A percentile compares a stretch with the other conserved stretches of the same genome.
phyloP scores from a whole-genome alignment of 2,329 filamentous ascomycete genomes.

The Colletotrichum sp. region DNA sequence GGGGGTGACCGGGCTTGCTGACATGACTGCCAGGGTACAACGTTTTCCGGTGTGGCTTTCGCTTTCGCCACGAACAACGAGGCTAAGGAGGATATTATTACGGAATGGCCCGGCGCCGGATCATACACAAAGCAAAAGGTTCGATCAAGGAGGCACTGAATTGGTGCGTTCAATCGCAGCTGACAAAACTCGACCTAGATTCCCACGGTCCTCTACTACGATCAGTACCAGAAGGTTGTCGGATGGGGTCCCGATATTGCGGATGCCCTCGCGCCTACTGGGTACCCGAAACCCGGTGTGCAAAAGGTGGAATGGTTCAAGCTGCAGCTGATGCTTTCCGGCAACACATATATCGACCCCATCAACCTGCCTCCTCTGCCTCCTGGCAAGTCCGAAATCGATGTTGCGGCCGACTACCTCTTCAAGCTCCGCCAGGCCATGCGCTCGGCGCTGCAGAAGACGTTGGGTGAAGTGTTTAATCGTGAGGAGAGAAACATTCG shows the following conservation, averaged over 20 bases:
- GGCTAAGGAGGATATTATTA: constrained; percentile 98
- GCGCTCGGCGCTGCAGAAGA: constrained; percentile 95
- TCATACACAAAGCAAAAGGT: constrained; percentile 99
- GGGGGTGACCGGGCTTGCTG: neutral
- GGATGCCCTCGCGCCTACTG: constrained; percentile 93
- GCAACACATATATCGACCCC: constrained; percentile 98
- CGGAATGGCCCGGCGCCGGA: constrained; percentile 97
- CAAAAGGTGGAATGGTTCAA: constrained; percentile 99
- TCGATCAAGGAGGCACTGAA: constrained; percentile 18
- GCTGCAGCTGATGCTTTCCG: constrained; percentile 96
- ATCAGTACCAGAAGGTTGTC: constrained; percentile 99
- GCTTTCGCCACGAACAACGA: constrained; percentile 98
- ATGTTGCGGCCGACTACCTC: constrained; percentile 98
- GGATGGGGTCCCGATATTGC: constrained; percentile 99
- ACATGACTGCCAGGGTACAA: constrained; percentile 73
- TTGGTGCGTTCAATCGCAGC: neutral
- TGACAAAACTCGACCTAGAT: constrained; percentile 65
- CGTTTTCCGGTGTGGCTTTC: constrained; percentile 96
- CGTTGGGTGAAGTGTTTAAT: constrained; percentile 95
- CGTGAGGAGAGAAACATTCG: constrained; percentile 97
- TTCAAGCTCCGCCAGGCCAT: constrained; percentile 98
- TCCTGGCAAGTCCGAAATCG: constrained; percentile 97
- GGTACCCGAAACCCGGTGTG: constrained; percentile 96
- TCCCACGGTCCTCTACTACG: constrained; percentile 98
- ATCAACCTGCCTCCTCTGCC: constrained; percentile 98